A percentile compares a stretch with the other conserved stretches of the same genome.
These are phyloP conservation scores for Exophiala phaeomuriformis DNA, from an alignment of 2,329 filamentous ascomycete genomes.

Conservation along the genomic window DNA sequence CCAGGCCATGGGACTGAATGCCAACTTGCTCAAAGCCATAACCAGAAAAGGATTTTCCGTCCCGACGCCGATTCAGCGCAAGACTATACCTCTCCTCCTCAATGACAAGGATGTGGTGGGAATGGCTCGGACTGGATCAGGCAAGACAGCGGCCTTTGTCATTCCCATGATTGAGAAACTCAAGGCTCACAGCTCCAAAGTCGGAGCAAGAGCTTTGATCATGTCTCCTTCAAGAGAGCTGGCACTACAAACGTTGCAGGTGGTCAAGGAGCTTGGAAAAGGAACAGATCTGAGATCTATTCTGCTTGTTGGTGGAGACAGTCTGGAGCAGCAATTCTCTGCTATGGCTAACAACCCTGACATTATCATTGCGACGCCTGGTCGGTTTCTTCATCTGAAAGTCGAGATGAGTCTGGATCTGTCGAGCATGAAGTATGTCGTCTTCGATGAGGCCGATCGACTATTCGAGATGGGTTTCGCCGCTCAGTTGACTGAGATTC, in stretches of 20 bases:
- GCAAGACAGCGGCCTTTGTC: conserved; percentile 96
- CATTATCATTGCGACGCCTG: conserved; percentile 93
- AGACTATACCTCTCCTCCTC: conserved; percentile 86
- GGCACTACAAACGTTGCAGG: conserved; percentile 88
- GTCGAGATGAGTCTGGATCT: conserved; percentile 92
- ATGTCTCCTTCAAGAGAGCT: conserved; percentile 89
- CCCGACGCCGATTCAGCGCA: conserved; percentile 94
- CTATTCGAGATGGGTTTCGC: conserved; percentile 99
- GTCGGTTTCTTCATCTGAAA: conserved; percentile 91
- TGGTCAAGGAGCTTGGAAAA: conserved; percentile 86
- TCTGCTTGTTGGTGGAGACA: conserved; percentile 88
- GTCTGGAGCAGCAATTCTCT: conserved; percentile 87
- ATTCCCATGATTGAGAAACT: conserved; percentile 96
- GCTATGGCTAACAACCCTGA: conserved; percentile 93
- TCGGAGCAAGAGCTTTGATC: conserved; percentile 80
- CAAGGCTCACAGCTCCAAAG: conserved; percentile 75
- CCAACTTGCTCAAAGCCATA: conserved; percentile 81
- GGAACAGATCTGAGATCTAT: conserved; percentile 90
- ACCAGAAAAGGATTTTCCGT: conserved; percentile 90
- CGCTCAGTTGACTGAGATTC: conserved; percentile 83
- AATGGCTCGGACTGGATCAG: conserved; percentile 97
- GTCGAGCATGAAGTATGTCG: conserved; percentile 85
- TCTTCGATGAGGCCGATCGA: conserved; percentile 95
- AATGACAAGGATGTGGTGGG: conserved; percentile 93
- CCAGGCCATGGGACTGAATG: conserved; percentile 84